Conservation (phyloP, 1,284 basidiomycete genomes). For the Austropuccinia psidii region DNA sequence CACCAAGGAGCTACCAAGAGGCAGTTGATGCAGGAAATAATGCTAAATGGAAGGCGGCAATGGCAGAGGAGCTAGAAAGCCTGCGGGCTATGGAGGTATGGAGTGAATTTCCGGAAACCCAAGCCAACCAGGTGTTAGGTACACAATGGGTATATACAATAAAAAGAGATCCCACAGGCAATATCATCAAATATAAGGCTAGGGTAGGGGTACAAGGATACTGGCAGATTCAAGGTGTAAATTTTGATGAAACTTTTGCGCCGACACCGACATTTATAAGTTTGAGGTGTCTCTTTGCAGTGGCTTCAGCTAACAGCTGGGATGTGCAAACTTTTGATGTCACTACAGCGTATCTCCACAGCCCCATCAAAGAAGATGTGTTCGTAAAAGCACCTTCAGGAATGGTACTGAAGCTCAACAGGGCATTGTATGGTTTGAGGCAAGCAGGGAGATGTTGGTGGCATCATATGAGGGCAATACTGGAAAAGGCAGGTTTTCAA, state of each 20-base stretch:
- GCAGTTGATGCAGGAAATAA: neutral
- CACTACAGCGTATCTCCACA: neutral
- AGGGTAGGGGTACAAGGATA: neutral
- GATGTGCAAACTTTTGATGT: constrained; percentile 8
- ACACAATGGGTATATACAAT: neutral
- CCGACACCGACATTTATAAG: neutral
- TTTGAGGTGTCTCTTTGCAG: neutral
- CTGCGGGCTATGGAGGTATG: neutral
- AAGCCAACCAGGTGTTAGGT: neutral
- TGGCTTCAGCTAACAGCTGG: neutral
- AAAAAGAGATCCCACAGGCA: neutral
- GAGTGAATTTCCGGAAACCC: neutral
- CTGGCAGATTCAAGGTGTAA: neutral
- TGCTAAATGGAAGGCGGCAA: neutral
- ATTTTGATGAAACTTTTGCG: neutral
- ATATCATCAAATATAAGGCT: neutral
- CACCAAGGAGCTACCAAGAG: neutral
- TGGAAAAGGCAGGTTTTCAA: neutral
- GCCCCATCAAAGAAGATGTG: neutral
- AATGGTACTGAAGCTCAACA: neutral
- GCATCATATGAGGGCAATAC: neutral
- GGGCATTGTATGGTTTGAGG: neutral
- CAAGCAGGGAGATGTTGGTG: constrained; percentile 1
- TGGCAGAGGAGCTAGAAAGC: neutral
- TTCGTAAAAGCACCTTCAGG: neutral